Evolutionary conservation across 2,329 filamentous ascomycete species (phyloP).

Genomic region (Neodidymelliopsis sp.): DNA sequence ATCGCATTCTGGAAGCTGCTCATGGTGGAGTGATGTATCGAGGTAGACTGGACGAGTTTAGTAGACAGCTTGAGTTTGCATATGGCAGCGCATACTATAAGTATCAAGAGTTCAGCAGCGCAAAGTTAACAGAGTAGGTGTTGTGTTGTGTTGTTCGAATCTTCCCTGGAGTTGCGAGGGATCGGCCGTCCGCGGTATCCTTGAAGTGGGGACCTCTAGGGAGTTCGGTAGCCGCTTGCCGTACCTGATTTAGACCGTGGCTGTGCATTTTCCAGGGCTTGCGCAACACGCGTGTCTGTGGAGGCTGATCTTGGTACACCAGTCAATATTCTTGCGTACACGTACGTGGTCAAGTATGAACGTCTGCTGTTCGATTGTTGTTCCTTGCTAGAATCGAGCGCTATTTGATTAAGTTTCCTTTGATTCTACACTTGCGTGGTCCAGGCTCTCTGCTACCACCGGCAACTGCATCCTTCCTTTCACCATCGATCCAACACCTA

Average conservation of each 20-base stretch:
- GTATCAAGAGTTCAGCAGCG: not conserved
- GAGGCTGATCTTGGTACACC: no score
- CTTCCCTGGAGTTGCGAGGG: conserved; percentile 6
- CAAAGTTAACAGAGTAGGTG: not conserved
- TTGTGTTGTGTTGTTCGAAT: conserved; percentile 16
- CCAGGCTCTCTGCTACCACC: no score
- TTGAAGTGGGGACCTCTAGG: conserved; percentile 14
- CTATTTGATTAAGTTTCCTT: not conserved
- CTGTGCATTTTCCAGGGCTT: conserved; percentile 7
- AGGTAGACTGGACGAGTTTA: conserved; percentile 1
- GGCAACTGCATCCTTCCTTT: not conserved
- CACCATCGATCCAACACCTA: not conserved
- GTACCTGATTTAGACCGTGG: conserved; percentile 16
- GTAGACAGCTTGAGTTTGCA: not conserved
- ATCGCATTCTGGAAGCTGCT: conserved; percentile 61
- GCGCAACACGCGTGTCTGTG: not conserved
- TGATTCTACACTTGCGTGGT: not conserved
- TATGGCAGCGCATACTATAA: not conserved
- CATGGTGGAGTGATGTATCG: conserved; percentile 29
- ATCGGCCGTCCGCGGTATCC: conserved; percentile 13
- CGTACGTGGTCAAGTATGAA: no score
- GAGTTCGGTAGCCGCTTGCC: conserved; percentile 14
- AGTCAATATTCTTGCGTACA: not conserved
- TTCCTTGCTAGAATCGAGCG: not conserved
- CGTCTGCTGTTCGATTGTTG: no score